Percentiles rank a stretch among this genome's conserved stretches.
phyloP scores from a whole-genome alignment of 192 early-diverging fungal genomes.

The Coemansia sp. region DNA sequence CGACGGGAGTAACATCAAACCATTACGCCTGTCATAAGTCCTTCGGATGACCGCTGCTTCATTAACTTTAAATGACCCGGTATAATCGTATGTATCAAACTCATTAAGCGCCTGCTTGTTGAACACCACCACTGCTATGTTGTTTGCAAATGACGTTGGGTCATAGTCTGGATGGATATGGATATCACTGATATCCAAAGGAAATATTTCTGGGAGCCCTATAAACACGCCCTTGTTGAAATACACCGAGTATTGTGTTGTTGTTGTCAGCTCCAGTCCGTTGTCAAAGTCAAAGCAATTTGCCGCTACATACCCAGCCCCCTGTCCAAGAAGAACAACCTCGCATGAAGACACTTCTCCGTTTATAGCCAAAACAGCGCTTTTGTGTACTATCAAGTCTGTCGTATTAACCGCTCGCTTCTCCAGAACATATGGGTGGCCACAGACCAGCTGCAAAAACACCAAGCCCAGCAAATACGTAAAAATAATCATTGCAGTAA shows the following conservation, averaged over 20 bases:
- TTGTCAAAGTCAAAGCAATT: not conserved
- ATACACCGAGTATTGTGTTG: not conserved
- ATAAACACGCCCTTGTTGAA: not conserved
- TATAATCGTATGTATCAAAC: not conserved
- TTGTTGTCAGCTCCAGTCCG: not conserved
- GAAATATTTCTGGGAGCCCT: not conserved
- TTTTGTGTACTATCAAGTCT: not conserved
- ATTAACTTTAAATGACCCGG: not conserved
- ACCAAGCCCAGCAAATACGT: not conserved
- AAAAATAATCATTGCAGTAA: not conserved
- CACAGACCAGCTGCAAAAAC: not conserved
- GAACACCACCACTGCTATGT: not conserved
- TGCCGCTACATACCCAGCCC: not conserved
- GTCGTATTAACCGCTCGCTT: not conserved
- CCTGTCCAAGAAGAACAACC: not conserved
- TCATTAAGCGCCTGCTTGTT: not conserved
- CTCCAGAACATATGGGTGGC: not conserved
- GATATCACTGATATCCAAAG: not conserved
- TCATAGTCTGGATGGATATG: not conserved
- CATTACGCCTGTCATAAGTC: not conserved
- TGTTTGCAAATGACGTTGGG: not conserved
- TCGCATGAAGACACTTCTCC: not conserved
- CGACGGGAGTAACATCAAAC: too few relatives aligned
- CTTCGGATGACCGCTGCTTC: not conserved
- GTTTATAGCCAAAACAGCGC: not conserved